Conservation (phyloP, 768 basidiomycete species). For the Rhizopogon rudus region DNA sequence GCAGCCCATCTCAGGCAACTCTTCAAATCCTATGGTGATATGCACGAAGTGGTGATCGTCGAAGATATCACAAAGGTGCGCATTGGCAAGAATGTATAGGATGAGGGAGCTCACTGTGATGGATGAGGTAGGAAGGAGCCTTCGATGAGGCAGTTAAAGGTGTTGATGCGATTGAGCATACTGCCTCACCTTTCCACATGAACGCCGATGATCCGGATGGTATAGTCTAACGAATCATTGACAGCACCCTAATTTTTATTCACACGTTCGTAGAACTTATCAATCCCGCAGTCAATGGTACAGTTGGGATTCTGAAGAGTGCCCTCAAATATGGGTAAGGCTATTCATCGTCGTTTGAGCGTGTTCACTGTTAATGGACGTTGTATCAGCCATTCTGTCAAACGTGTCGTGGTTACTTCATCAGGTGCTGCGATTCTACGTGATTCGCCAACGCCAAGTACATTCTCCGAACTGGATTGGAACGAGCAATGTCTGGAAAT, state of each 20-base stretch:
- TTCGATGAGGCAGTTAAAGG: slow-evolving; percentile 79
- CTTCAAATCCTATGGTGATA: slow-evolving; percentile 50
- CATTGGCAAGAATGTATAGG: background rate
- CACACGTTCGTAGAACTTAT: slow-evolving; percentile 44
- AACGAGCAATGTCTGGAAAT: slow-evolving; percentile 40
- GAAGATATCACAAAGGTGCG: slow-evolving; percentile 58
- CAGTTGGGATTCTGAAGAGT: slow-evolving; percentile 55
- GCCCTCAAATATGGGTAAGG: slow-evolving; percentile 48
- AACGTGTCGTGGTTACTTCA: slow-evolving; percentile 67
- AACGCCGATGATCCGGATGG: slow-evolving; percentile 42
- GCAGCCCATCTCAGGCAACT: slow-evolving; percentile 48
- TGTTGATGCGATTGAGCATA: slow-evolving; percentile 68
- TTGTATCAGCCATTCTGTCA: slow-evolving; percentile 37
- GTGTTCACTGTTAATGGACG: background rate
- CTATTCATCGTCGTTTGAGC: no score
- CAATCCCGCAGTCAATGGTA: slow-evolving; percentile 68
- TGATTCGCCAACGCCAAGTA: slow-evolving; percentile 16
- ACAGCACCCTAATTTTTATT: background rate
- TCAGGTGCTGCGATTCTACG: slow-evolving; percentile 48
- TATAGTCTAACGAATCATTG: slow-evolving; percentile 2
- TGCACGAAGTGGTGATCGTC: slow-evolving; percentile 62
- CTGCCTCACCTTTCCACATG: slow-evolving; percentile 56
- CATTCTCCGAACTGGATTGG: slow-evolving; percentile 55
- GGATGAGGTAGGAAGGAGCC: slow-evolving; percentile 43
- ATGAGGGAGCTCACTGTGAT: background rate